Base-by-base conservation (phyloP, 2,329 filamentous ascomycete genomes). In the Tolypocladium guangdongense region DNA sequence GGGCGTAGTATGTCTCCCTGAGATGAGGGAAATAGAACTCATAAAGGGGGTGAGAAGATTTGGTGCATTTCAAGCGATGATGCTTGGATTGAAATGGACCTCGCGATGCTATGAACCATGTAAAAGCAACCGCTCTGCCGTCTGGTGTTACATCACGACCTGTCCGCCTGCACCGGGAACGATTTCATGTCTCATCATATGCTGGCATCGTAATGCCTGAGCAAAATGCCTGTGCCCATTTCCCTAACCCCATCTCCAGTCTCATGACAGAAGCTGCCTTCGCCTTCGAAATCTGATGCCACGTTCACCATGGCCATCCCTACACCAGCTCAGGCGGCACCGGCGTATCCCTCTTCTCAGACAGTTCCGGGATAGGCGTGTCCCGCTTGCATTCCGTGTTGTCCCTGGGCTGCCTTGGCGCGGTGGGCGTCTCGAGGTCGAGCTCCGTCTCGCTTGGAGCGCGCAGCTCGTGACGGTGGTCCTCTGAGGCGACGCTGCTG, bases 401-500 rank as follows among this genome's bases (percentile, higher is more conserved):
- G 10, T 47, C 53, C 3, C 50, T 47, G 7, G 16, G 33, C 11
- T 47, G 43, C 41, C 48, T 60, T 7, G 59, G 59, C 38, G 66
- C 66, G 2, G 65, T 71, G 7, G 74, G 73, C 8, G 74, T 77
- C 55, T 66, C 69, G 48, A 65, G 55, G 35, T 74, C 71, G 12
- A 68, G 22, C 24, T 72, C 68, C 55, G 64, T 61, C 18, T 70
- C 65, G 43, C 54, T 60, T 18, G 54, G 57, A 24, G 64, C 63
- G 5, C 66, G 58, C 18, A 16, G 47, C 49, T 38, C 46, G 18
- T 12, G 32, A 14, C 61, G 65, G 46, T 62, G 58, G 30, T 65
- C 64, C 49, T 71, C 70, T 3, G 71, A 72, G 22, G 64, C 53
- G 52, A 68, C 63, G 57, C 71, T 76, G 54, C 66, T 69, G 7